These are phyloP conservation scores for Stropharia rugosoannulata DNA, from an alignment of 768 basidiomycete species.

Conservation along the genomic window DNA sequence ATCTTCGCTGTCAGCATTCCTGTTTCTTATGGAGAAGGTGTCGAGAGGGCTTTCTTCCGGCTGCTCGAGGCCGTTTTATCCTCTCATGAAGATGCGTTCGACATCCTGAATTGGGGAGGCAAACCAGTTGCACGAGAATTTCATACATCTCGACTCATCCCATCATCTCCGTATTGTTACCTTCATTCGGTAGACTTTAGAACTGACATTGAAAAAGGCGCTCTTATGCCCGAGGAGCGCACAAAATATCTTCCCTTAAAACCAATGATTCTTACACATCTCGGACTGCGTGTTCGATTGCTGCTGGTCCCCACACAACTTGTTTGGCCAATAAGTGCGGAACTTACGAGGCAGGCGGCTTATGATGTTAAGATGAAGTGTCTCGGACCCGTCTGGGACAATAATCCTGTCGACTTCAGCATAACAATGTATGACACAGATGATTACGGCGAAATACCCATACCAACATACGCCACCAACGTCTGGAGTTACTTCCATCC, in stretches of 20 bases:
- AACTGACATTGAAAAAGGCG: neutral
- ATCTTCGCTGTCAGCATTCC: constrained; percentile 1
- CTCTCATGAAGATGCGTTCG: neutral
- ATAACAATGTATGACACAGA: neutral
- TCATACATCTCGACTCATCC: neutral
- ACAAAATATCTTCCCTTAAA: neutral
- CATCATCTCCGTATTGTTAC: neutral
- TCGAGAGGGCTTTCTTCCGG: neutral
- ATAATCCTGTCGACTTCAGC: neutral
- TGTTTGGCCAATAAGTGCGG: neutral
- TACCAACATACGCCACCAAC: neutral
- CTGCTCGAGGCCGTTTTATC: neutral
- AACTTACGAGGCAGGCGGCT: neutral
- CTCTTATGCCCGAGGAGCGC: neutral
- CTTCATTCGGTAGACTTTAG: neutral
- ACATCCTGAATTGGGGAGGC: neutral
- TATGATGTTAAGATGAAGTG: neutral
- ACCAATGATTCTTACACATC: neutral
- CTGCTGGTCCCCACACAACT: neutral
- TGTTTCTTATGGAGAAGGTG: constrained; percentile 1
- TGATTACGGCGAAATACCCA: neutral
- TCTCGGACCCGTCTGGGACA: neutral
- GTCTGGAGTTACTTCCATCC: neutral
- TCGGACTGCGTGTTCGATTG: constrained; percentile 1
- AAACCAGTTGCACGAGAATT: neutral